Base-by-base conservation (phyloP, 208 protist species). In the Porcisia hertigi region DNA sequence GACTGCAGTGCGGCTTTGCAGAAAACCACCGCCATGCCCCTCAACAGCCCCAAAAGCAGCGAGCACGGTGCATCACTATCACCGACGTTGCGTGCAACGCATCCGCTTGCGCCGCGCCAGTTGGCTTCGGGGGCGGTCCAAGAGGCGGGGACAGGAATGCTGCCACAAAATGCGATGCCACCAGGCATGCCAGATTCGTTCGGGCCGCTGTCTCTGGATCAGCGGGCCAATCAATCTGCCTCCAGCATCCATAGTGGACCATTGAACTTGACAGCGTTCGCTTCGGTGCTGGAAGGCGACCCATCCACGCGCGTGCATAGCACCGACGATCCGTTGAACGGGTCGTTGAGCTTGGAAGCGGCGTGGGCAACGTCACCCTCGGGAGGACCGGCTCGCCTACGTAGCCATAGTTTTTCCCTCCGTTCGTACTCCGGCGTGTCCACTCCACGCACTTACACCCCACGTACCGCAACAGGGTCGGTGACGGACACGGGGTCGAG, bases 391-490 rank as follows among this genome's bases (percentile, higher is more conserved):
- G 62, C 54, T 34, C 65, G 71, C 14, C 23, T 73, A 11, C 70
- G 75, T 25, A 74, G 34, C 53, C 49, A 47, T 58, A 79, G 73
- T 54, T 71, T 80, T 66, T 81, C 75, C 39, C 57, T 78, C 47
- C 76, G 59, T 71, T 75, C 79, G 20, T 76, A 76, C 60, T 81
- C 79, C 2, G 69, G 63, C 2, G 73, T 77, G 45, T 82, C 75
- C 14, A 82, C 81, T 23, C 81, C 82, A 34, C 82, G 85, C 54
- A 81, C 81, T n/a, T 82, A 80, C 75, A 82, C 85, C 20, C 73
- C 79, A 34, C 84, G 76, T 36, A 75, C 71, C 36, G 4, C 72
- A n/a, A 76, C 73, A 16, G 60, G 63, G 14, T 69, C 59, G 6
- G 45, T 63, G 49, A 60, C 54, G n/a, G 43, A 36, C 45, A 47